Percentiles rank a stretch among this genome's conserved stretches.
phyloP scores from a whole-genome alignment of 1,139 yeast species.

The Sugiyamaella castrensis region DNA sequence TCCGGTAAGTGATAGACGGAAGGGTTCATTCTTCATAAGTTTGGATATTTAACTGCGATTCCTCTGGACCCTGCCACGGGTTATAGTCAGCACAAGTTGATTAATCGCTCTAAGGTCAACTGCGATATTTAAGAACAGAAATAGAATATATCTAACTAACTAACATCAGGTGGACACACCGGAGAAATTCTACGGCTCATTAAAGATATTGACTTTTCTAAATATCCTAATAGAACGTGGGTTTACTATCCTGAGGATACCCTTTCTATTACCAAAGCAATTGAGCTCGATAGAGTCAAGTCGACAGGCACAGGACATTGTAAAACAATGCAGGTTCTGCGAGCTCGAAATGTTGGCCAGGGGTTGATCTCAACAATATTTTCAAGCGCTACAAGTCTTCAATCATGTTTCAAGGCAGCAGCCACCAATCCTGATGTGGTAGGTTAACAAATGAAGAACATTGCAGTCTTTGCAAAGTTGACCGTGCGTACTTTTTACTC shows the following conservation, averaged over 20 bases:
- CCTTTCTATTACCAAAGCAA: constrained; percentile 53
- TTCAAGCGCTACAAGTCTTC: constrained; percentile 45
- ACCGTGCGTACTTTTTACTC: constrained; percentile 9
- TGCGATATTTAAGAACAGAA: not conserved
- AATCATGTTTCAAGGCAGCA: constrained; percentile 33
- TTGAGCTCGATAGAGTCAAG: constrained; percentile 40
- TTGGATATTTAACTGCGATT: too few relatives aligned
- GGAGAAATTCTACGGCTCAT: constrained; percentile 86
- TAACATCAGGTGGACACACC: constrained; percentile 74
- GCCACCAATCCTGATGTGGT: constrained; percentile 32
- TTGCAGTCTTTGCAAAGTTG: not conserved
- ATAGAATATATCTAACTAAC: not conserved
- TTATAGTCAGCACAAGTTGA: too few relatives aligned
- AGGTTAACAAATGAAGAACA: constrained; percentile 2
- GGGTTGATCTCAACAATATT: constrained; percentile 49
- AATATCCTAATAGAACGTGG: constrained; percentile 34
- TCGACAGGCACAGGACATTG: constrained; percentile 11
- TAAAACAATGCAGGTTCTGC: constrained; percentile 44
- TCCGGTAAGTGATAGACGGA: constrained; percentile 13
- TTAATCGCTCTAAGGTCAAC: too few relatives aligned
- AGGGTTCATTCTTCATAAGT: not conserved
- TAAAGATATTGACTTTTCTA: constrained; percentile 39
- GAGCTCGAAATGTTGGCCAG: constrained; percentile 82
- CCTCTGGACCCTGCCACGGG: too few relatives aligned
- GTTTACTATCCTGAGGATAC: constrained; percentile 51